Evolutionary conservation across 176 grass and related monocot genomes (phyloP), one percentile per base, ranked within the genome.

Genomic region (Lolium rigidum): DNA sequence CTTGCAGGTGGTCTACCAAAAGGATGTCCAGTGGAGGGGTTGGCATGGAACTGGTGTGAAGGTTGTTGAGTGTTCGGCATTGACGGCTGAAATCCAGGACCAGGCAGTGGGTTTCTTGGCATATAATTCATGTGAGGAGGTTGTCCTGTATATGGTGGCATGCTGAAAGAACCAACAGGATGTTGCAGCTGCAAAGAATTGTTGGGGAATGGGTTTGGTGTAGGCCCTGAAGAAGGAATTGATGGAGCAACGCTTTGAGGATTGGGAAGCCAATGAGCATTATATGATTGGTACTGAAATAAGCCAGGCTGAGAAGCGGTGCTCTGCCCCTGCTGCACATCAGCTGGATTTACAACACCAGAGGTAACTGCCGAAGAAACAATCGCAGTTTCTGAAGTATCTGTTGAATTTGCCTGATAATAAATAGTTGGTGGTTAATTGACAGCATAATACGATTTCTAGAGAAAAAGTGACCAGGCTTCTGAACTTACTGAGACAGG

Each of bases 401-500:
- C 56, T 80, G 71, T 37, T 79, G 90, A 80, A 59, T 78, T 90
- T 72, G 82, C 89, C 91, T 93, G 75, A 43, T 69, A 74, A 61
- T 78, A 43, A 8, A 86, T 65, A 71, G 38, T 83, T 22, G 59
- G 71, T 59, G 58, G 76, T 83, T 24, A 90, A 63, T 80, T 87
- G 59, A 75, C 17, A 80, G 60, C 57, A 90, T 60, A 67, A 16
- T 75, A 51, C 18, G 67, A 56, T 35, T 62, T 44, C 22, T 20
- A 16, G 17, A 41, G 21, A 71, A 5, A 49, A 73, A 17, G 60
- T 18, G 39, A 26, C 7, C 60, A 60, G 78, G 68, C 49, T 71
- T 70, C 76, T 80, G n/a, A 72, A 90, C 86, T 95, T 87, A 95
- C 87, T 26, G 87, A 84, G 61, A 92, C 90, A 80, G 93, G 93